Percentiles rank a stretch among this genome's conserved stretches.
Evolutionary conservation across 768 basidiomycete genomes (phyloP).

Genomic region (Amyloporia xantha): DNA sequence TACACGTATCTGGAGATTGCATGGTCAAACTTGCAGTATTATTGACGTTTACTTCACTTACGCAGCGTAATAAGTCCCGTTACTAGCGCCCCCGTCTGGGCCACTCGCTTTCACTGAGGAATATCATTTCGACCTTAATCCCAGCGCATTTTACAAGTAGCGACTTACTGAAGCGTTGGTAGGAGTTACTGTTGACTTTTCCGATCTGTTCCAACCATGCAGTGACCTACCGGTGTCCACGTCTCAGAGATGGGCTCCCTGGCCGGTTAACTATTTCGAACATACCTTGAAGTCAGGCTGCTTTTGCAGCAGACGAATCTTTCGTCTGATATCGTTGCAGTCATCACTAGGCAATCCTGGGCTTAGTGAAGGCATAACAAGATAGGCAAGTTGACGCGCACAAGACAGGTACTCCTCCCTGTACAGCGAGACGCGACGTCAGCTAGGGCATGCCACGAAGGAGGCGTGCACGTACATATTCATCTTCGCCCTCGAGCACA

Average conservation of each 20-base stretch:
- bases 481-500: conserved; percentile 34
- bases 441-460: no score
- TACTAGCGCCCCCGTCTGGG: conserved; percentile 34
- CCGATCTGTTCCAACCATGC: conserved; percentile 42
- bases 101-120: conserved; percentile 36
- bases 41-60: conserved; percentile 19
- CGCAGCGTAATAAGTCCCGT: conserved; percentile 41
- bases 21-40: background rate
- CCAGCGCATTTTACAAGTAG: no score
- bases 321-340: conserved; percentile 40
- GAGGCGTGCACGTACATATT: conserved; percentile 25
- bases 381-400: conserved; percentile 9
- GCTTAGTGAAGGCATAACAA: background rate
- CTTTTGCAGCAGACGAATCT: conserved; percentile 36
- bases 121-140: no score
- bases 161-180: conserved; percentile 37
- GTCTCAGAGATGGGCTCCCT: no score
- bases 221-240: conserved; percentile 28
- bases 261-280: no score
- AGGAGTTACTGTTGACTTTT: conserved; percentile 39
- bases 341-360: conserved; percentile 33
- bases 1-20: conserved; percentile 33
- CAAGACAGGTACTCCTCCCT: conserved; percentile 27
- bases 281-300: conserved; percentile 37
- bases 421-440: background rate